Base-by-base conservation (phyloP, 2,329 filamentous ascomycete species). In the Endoconidiophora polonica region DNA sequence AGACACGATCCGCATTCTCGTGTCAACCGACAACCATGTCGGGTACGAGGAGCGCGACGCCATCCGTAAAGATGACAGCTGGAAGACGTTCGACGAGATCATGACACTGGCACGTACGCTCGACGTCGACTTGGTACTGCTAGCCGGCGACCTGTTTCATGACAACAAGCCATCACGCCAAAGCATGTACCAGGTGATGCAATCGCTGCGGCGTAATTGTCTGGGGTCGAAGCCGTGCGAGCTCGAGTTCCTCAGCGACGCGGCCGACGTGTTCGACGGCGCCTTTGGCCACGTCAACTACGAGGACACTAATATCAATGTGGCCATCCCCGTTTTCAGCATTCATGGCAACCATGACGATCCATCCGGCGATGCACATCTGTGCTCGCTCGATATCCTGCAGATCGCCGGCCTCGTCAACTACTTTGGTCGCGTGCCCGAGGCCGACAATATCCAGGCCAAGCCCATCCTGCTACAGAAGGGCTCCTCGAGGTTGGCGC, bases 311-410 rank as follows among this genome's bases (percentile, higher is more conserved):
- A 86, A 98, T 58, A 95, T 98, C 64, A 98, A 98, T 59, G 79
- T 98, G 54, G 86, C 88, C 1, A 95, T 96, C 50, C 91, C 91
- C 0, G 87, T 98, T 24, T 98, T 98, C 62, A 94, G 90, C 0
- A 98, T 98, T 39, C 93, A 98, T 59, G 91, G 91, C 43, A 98
- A 98, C 60, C 91, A 98, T 62, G 91, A 98, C 60, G 91, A 98
- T 61, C 91, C 91, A 0, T 93, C 88, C n/a, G 91, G 91, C 7
- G 88, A 95, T 59, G 91, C 88, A 9, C 86, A 94, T 61, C 81
- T 83, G 56, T 93, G 91, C 55, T 88, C 90, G 0, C 72, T 98
- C 9, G 91, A 98, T 62, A 66, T 98, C 14, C 72, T 98, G 3
- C 87, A 96, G 62, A 82, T 91, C 1, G 86, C 88, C 0, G 91